Base-by-base conservation (phyloP, 2,329 filamentous ascomycete species). In the Paracoccidioides brasiliensis region DNA sequence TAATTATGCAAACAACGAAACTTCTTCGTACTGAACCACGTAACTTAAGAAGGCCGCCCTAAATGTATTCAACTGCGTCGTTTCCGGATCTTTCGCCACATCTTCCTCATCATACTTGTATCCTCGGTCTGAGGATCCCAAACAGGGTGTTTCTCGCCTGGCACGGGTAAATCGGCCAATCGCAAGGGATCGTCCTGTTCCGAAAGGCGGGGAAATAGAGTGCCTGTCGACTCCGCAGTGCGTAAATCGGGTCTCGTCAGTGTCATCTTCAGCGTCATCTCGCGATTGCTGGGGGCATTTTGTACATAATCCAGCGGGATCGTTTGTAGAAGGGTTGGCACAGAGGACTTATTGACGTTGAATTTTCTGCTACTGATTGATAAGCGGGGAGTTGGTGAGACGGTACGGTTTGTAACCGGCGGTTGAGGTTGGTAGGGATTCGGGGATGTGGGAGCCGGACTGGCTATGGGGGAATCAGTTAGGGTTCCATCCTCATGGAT, bases 211-310 rank as follows among this genome's bases (percentile, higher is more conserved):
- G 90, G 88, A 14, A 88, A 77, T 58, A 84, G 78, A 9, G 85
- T 81, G 59, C 91, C 86, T 10, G 53, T 7, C 5, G 53, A 46
- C n/a, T 66, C 66, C 12, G 64, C 59, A 14, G 64, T 54, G 5
- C 90, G 83, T 50, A 97, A 78, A 67, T 97, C 91, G 0, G 90
- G 88, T 49, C 90, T 79, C 3, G 93, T 97, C 55, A 97, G 78
- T 0, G 91, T 97, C 90, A 97, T 95, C 51, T 90, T 87, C 51
- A 97, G 73, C 2, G 93, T 97, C 90, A 96, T 96, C 69, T 97
- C 90, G 38, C 90, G 80, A 55, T 81, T 85, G 38, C 79, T 77
- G 0, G 78, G 73, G 2, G 80, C 72, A 4, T 75, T 76, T 50
- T 81, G 78, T 9, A 74, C 70, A 62, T 78, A 73, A 33, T 66